Base-by-base conservation (phyloP, 2,329 filamentous ascomycete genomes). In the Pseudogymnoascus sp. region DNA sequence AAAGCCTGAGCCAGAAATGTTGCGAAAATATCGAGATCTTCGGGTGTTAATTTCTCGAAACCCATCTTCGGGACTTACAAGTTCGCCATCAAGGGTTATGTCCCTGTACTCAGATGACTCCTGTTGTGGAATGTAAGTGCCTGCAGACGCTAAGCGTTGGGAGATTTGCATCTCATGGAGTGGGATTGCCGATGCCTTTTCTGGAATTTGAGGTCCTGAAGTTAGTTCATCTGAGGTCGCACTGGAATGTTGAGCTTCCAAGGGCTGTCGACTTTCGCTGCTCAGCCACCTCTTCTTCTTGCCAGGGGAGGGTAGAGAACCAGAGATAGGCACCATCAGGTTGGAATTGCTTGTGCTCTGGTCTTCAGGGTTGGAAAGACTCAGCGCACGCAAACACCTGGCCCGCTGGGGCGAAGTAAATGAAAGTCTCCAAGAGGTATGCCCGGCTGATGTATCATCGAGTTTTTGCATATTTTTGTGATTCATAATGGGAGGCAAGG, bases 361-460 rank as follows among this genome's bases (percentile, higher is more conserved):
- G 3, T 64, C 62, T 13, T 64, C 28, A 31, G 69, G 45, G 41
- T 67, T 61, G 41, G 68, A 69, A 61, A 69, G 67, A 43, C 69
- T 73, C 13, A 73, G 62, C 57, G 69, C 71, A 36, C 71, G 69
- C 60, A 73, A 67, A 43, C 69, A 63, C 1, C 69, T 66, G 6
- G 69, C 69, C 39, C 71, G 66, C 34, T 70, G 69, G 0, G 67
- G 63, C 4, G 67, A 64, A 19, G 67, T 45, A 61, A 74, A 74
- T 13, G 72, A 73, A 11, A 74, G 62, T 54, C 73, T 66, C 73
- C 73, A 75, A 16, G 70, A 69, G 48, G 72, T 72, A 65, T 62
- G 67, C 23, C 48, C 39, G 28, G 64, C 65, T 16, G 68, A 62
- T 37, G 43, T 67, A 62, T 48, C 67, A 60, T 39, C 62, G 62